Percentiles rank a stretch among this genome's conserved stretches.
phyloP scores from a whole-genome alignment of 805 yeast genomes.

The Saccharomycopsis capsularis region DNA sequence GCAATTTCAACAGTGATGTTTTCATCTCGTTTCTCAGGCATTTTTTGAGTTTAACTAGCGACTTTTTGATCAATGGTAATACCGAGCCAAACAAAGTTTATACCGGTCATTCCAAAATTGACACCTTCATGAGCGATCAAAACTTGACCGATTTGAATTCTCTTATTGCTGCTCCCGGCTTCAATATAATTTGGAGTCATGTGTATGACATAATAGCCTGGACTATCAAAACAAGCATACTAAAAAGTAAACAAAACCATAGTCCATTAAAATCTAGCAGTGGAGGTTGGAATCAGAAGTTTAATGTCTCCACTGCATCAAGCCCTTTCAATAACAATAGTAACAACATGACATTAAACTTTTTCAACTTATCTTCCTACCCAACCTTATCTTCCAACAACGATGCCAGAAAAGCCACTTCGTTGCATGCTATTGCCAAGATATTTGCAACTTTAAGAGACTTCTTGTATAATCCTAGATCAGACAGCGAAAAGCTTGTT shows the following conservation, averaged over 20 bases:
- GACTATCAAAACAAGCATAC: slow-evolving; percentile 17
- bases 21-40: slow-evolving; percentile 58
- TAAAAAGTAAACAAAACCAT: slow-evolving; percentile 1
- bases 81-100: slow-evolving; percentile 24
- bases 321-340: slow-evolving; percentile 4
- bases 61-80: slow-evolving; percentile 17
- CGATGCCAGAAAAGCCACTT: slow-evolving; percentile 11
- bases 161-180: slow-evolving; percentile 37
- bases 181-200: slow-evolving; percentile 39
- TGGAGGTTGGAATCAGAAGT: slow-evolving; percentile 15
- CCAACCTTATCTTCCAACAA: background rate
- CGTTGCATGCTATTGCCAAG: slow-evolving; percentile 27
- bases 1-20: slow-evolving; percentile 46
- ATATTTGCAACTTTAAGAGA: slow-evolving; percentile 33
- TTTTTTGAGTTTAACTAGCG: slow-evolving; percentile 30
- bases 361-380: slow-evolving; percentile 12
- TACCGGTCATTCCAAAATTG: slow-evolving; percentile 20
- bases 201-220: slow-evolving; percentile 34
- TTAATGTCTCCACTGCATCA: slow-evolving; percentile 13
- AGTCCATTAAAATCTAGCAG: background rate
- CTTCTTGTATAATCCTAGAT: slow-evolving; percentile 28
- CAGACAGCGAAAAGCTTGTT: slow-evolving; percentile 26
- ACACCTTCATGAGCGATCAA: background rate
- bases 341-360: slow-evolving; percentile 18
- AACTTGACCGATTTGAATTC: slow-evolving; percentile 4